These are phyloP conservation scores for Lathyrus sativus DNA, from an alignment of 306 rosid genomes.

Conservation along the genomic window DNA sequence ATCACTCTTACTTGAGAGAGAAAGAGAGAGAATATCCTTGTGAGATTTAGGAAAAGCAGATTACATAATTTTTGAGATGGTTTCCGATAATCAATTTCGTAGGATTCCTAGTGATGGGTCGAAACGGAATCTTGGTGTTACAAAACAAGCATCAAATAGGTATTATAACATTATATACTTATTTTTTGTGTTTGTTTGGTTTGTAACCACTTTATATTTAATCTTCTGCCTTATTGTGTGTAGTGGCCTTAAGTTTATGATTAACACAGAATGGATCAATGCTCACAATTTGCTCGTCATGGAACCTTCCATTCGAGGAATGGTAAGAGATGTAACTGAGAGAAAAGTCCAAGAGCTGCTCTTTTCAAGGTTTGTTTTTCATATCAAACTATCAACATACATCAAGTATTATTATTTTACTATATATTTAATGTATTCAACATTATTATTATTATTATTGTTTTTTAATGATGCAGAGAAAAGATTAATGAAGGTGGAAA, in stretches of 20 bases:
- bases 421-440: background rate
- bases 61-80: slow-evolving; percentile 47
- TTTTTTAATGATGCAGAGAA: background rate
- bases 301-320: slow-evolving; percentile 46
- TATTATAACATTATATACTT: background rate
- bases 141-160: slow-evolving; percentile 24
- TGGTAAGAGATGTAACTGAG: slow-evolving; percentile 65
- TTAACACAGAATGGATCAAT: background rate
- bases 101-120: slow-evolving; percentile 37
- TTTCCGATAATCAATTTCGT: slow-evolving; percentile 25
- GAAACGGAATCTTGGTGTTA: slow-evolving; percentile 32
- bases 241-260: slow-evolving; percentile 48
- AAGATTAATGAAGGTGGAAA: background rate
- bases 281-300: background rate
- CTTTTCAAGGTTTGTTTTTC: slow-evolving; percentile 52
- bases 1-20: no score
- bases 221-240: slow-evolving; percentile 35
- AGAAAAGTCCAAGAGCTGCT: slow-evolving; percentile 8
- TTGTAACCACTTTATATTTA: slow-evolving; percentile 11
- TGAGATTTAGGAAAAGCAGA: no score
- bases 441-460: background rate
- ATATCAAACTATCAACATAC: background rate
- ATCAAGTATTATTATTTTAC: background rate
- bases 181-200: no score
- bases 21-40: no score